Base-by-base conservation (phyloP, 1,284 basidiomycete species). In the Abortiporus biennis region DNA sequence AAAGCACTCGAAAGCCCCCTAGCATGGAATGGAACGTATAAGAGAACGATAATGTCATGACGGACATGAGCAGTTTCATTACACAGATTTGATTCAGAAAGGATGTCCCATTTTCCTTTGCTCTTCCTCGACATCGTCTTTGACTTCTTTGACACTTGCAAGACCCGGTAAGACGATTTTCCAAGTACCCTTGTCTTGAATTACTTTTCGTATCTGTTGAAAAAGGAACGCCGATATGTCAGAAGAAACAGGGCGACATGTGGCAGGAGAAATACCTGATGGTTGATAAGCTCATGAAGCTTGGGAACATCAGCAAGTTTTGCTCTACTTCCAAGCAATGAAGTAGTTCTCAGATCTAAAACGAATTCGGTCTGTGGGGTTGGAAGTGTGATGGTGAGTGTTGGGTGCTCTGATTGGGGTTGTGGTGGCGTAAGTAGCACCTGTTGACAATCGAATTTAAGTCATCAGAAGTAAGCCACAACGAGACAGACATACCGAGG, bases 291-390 rank as follows among this genome's bases (percentile, higher is more conserved):
- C 56, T 90, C 86, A 50, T 90, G 87, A 11, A 90, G 64, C 58
- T 90, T 90, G 20, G 87, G 86, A 3, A 90, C 83, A 53, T 90
- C 85, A 27, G 83, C 85, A 1, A 90, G 70, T 60, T 89, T 87
- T 27, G 87, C 86, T 30, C 86, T 78, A 51, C 85, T 89, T 29
- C 86, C 86, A 73, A 90, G 78, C 2, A 88, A 69, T 19, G 87
- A 90, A 5, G 77, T 85, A 21, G 81, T 88, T 39, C 77, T 76
- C 21, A 89, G 66, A 50, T 81, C 76, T 9, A 89, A 71, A 3
- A 71, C 75, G 53, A 89, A 56, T 24, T 45, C 58, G 17, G 54
- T 54, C 15, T 56, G 54, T 2, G 58, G 57, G 3, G 55, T 46
- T n/a, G 77, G 75, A 15, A 88, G 69, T 24, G 70, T 72, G 33